These are phyloP conservation scores for Nidularia pulvinata DNA, from an alignment of 768 basidiomycete species.

Conservation along the genomic window DNA sequence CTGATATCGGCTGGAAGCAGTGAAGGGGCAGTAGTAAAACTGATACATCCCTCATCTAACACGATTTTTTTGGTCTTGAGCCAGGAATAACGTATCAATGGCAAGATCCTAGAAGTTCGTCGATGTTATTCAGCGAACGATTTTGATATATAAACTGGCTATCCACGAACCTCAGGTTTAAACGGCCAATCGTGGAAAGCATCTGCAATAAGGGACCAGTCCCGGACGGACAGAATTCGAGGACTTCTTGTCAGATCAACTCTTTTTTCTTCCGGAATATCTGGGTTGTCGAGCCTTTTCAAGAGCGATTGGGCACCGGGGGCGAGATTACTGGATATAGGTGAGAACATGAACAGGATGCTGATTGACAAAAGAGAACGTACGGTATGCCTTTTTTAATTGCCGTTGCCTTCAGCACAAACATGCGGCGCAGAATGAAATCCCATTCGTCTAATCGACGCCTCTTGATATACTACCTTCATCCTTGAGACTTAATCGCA, in stretches of 20 bases:
- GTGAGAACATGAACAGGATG: background rate
- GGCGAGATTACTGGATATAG: constrained; percentile 51
- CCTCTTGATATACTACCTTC: constrained; percentile 55
- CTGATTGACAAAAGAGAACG: constrained; percentile 15
- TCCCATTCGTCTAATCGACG: constrained; percentile 84
- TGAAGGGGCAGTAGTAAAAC: no score
- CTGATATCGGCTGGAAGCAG: no score
- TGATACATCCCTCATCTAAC: no score
- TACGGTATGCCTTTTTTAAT: constrained; percentile 64
- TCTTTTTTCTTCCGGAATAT: no score
- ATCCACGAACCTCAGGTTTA: no score
- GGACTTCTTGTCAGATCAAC: constrained; percentile 49
- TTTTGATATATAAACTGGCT: constrained; percentile 43
- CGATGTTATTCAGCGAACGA: background rate
- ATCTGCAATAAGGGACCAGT: constrained; percentile 74
- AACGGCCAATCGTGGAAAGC: constrained; percentile 91
- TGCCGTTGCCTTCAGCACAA: constrained; percentile 67
- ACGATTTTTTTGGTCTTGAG: background rate
- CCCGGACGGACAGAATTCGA: constrained; percentile 51
- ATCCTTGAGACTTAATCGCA: background rate
- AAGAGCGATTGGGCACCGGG: constrained; percentile 67
- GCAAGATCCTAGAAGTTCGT: constrained; percentile 14
- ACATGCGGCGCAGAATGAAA: constrained; percentile 76
- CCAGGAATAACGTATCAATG: background rate
- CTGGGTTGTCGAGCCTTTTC: constrained; percentile 39